Evolutionary conservation across 495 filamentous ascomycete genomes (phyloP), one percentile per base, ranked within the genome.

Genomic region (Aeminium ludgeri): DNA sequence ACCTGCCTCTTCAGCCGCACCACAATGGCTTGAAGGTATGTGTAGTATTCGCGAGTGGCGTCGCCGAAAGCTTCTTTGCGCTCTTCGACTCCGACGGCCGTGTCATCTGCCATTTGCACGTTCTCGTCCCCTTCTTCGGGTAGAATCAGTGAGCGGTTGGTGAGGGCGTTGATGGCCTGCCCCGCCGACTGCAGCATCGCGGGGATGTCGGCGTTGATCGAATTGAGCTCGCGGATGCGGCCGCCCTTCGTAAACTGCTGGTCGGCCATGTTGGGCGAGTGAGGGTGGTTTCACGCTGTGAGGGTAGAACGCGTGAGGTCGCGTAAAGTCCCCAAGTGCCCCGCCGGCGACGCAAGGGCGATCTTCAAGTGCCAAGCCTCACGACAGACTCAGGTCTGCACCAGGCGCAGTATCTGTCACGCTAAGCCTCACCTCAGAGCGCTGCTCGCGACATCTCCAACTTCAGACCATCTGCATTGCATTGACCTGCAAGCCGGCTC

Each of bases 201-300:
- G 16, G 69, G 60, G 20, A 78, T 61, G 55, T 74, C 64, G 33
- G 32, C 65, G 59, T 89, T 82, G 37, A 87, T 78, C 13, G 76
- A 69, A 50, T 69, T 75, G 31, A 94, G 69, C 47, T 86, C 78
- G 38, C 74, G 70, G 42, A 94, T 86, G 39, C 76, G 78, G 53
- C 85, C 76, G 5, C 25, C 28, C 29, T 28, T 42, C 11, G 52
- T 55, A n/a, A 36, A 37, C 52, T 55, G 58, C 28, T 30, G 42
- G 18, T 29, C 23, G 15, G 36, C 38, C 36, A 40, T 53, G 29
- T n/a, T 49, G 40, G n/a, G n/a, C n/a, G n/a, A n/a, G n/a, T n/a
- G n/a, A n/a, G n/a, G n/a, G n/a, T n/a, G n/a, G n/a, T n/a, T n/a
- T n/a, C n/a, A n/a, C n/a, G n/a, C n/a, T n/a, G n/a, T n/a, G n/a